These are phyloP conservation scores for Trypanosoma grayi DNA, from an alignment of 208 protist species.

Conservation along the genomic window DNA sequence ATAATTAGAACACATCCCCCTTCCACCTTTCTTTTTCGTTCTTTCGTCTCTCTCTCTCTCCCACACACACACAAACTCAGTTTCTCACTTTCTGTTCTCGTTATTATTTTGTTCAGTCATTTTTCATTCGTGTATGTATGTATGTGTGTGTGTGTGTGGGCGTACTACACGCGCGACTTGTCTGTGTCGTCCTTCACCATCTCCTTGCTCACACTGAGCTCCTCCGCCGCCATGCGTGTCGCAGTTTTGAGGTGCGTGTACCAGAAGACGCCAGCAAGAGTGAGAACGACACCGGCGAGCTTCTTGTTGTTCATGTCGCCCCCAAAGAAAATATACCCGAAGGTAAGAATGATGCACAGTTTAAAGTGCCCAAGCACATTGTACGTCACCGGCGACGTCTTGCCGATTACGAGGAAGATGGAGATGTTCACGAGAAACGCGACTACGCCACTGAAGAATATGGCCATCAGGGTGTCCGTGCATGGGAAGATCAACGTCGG, in stretches of 20 bases:
- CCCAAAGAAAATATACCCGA: constrained; percentile 71
- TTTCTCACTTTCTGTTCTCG: too few species aligned
- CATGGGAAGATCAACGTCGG: constrained; percentile 26
- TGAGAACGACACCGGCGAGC: constrained; percentile 45
- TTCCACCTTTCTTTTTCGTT: too few species aligned
- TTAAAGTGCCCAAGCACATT: constrained; percentile 90
- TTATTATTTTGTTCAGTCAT: too few species aligned
- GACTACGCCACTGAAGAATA: constrained; percentile 50
- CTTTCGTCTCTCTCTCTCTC: too few species aligned
- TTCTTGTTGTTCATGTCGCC: constrained; percentile 31
- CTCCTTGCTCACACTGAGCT: background rate
- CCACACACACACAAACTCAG: too few species aligned
- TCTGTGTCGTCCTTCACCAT: constrained; percentile 20
- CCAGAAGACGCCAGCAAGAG: constrained; percentile 68
- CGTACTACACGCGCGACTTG: constrained; percentile 5
- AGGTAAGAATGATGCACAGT: constrained; percentile 64
- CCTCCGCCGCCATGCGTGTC: constrained; percentile 6
- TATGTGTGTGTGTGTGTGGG: constrained; percentile 2
- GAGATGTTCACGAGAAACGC: constrained; percentile 89
- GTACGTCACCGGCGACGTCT: constrained; percentile 85
- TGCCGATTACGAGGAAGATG: constrained; percentile 87
- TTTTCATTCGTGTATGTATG: background rate
- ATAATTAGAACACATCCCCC: too few species aligned
- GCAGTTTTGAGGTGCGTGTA: constrained; percentile 72
- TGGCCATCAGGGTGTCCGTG: constrained; percentile 28